Base-by-base conservation (phyloP, 2,329 filamentous ascomycete genomes). In the Neonectria punicea region DNA sequence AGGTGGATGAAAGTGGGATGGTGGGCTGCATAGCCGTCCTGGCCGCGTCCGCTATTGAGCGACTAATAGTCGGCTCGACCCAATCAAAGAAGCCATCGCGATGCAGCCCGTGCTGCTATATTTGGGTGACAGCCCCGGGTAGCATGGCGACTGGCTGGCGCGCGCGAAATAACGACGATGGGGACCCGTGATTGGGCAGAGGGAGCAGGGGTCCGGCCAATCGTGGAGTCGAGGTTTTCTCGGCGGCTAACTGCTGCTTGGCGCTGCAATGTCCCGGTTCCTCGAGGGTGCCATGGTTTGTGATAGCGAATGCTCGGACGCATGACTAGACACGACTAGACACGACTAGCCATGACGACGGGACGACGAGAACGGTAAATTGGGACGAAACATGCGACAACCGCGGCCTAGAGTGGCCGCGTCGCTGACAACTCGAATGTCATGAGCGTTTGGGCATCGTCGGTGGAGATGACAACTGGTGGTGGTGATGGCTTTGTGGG, bases 121-220 rank as follows among this genome's bases (percentile, higher is more conserved):
- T 79, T 79, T 80, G 73, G 76, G 54, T 71, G 67, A 74, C 70
- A 74, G 68, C 67, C 68, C 49, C 43, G 28, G 49, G 57, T 61
- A 61, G 46, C 47, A 63, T 66, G 63, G 65, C 71, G 67, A 75
- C 70, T 77, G 77, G 76, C 75, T 81, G 77, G 78, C 79, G 80
- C 79, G 80, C 79, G 80, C 78, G 77, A 81, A 70, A 67, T 53
- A 65, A 66, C 66, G 62, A 67, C 64, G 50, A 63, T 55, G 46
- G 56, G 59, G 55, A 57, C 59, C 67, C 66, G 69, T 73, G 70
- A 75, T 74, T 75, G 77, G 74, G 50, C 53, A 28, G n/a, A 36
- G 41, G 14, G 44, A 20, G 30, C 56, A 64, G 18, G 59, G 59
- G 64, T 49, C 61, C 34, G 53, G 57, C 73, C 71, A 73, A 74